These are phyloP conservation scores for Ziziphus jujuba DNA, from an alignment of 306 rosid genomes.

Conservation along the genomic window DNA sequence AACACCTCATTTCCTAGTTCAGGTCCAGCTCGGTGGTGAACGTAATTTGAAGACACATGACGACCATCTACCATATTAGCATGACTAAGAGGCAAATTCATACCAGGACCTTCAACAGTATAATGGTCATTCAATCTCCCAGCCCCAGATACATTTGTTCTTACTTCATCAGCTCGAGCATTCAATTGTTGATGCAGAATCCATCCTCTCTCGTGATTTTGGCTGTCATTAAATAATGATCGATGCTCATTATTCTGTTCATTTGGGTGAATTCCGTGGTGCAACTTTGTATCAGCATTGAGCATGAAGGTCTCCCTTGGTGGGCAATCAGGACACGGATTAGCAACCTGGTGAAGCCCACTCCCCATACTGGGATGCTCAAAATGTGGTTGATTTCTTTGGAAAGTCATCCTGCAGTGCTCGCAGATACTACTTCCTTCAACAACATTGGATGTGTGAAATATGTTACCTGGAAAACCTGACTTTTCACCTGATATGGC, in stretches of 20 bases:
- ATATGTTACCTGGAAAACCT: slow-evolving; percentile 64
- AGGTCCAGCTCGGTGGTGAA: slow-evolving; percentile 56
- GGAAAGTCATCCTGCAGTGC: slow-evolving; percentile 68
- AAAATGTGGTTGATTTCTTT: slow-evolving; percentile 57
- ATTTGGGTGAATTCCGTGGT: slow-evolving; percentile 51
- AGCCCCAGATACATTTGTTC: slow-evolving; percentile 51
- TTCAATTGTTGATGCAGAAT: slow-evolving; percentile 54
- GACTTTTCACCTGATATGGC: slow-evolving; percentile 58
- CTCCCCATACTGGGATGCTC: slow-evolving; percentile 59
- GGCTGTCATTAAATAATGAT: slow-evolving; percentile 54
- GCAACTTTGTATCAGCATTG: slow-evolving; percentile 73
- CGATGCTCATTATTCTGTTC: slow-evolving; percentile 59
- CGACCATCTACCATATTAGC: slow-evolving; percentile 56
- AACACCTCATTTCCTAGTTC: slow-evolving; percentile 64
- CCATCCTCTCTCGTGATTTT: slow-evolving; percentile 75
- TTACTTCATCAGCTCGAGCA: slow-evolving; percentile 57
- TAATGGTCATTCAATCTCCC: slow-evolving; percentile 64
- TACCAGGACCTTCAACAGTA: slow-evolving; percentile 57
- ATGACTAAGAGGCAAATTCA: slow-evolving; percentile 56
- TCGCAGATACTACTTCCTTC: slow-evolving; percentile 83
- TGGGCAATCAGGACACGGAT: slow-evolving; percentile 59
- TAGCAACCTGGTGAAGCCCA: slow-evolving; percentile 55
- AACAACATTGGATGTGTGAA: slow-evolving; percentile 50
- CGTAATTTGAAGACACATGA: slow-evolving; percentile 43
- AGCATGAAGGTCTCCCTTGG: slow-evolving; percentile 53